These are phyloP conservation scores for Sporothrix dimorphospora DNA, from an alignment of 2,329 filamentous ascomycete species.

Conservation along the genomic window DNA sequence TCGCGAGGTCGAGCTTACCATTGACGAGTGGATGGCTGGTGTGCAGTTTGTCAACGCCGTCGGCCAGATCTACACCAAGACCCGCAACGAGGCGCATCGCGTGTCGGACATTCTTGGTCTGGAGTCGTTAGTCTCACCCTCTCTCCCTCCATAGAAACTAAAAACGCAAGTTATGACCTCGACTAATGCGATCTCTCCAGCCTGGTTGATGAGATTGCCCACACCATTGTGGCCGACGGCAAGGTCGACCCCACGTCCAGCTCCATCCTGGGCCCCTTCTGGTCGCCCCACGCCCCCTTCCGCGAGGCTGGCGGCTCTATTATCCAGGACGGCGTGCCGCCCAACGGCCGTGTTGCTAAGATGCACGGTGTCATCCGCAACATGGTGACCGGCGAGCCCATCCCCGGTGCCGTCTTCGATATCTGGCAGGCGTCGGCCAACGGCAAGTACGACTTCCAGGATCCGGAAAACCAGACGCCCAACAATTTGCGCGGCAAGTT, in stretches of 20 bases:
- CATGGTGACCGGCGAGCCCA: constrained; percentile 63
- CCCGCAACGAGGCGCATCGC: constrained; percentile 73
- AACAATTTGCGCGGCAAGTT: constrained; percentile 72
- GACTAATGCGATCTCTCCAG: constrained; percentile 36
- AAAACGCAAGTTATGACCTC: too few relatives aligned
- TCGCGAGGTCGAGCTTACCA: constrained; percentile 75
- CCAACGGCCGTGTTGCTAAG: constrained; percentile 45
- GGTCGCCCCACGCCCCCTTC: constrained; percentile 71
- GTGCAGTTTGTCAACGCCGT: constrained; percentile 63
- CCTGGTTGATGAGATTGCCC: constrained; percentile 80
- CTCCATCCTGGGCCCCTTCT: constrained; percentile 84
- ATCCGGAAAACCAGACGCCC: constrained; percentile 63
- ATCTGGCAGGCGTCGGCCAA: constrained; percentile 80
- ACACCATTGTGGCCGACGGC: constrained; percentile 57
- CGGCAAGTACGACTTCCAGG: constrained; percentile 67
- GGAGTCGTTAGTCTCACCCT: constrained; percentile 56
- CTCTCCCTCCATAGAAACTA: background rate
- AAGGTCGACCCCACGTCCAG: constrained; percentile 67
- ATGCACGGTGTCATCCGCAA: constrained; percentile 65
- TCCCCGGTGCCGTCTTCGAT: constrained; percentile 69
- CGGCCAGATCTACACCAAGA: constrained; percentile 69
- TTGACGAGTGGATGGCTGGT: constrained; percentile 76
- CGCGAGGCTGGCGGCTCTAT: constrained; percentile 71
- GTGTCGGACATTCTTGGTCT: constrained; percentile 74
- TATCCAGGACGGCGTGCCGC: constrained; percentile 53